Evolutionary conservation across 1,284 basidiomycete species (phyloP), one percentile per base, ranked within the genome.

Genomic region (Cryptococcus amylolentus): DNA sequence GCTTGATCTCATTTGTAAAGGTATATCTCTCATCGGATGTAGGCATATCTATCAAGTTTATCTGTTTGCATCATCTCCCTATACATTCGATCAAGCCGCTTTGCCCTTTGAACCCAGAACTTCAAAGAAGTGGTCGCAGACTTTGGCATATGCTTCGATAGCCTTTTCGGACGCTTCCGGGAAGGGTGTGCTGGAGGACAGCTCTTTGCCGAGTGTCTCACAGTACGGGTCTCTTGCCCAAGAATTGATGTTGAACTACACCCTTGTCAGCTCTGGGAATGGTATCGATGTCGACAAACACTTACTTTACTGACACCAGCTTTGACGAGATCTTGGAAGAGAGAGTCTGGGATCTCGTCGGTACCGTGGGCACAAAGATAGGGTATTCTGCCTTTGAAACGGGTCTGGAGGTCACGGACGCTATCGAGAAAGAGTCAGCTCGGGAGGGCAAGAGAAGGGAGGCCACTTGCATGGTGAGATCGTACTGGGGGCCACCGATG

Each of bases 161-260:
- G 76, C 75, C 20, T 67, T 71, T 45, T 77, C 75, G 48, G 68
- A 66, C 5, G 75, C 68, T 31, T 77, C 76, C 8, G 77, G 77
- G 64, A 77, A 70, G 8, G 72, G 69, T 54, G 70, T 71, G 51
- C 56, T 56, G 23, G 58, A 58, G 16, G 63, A 58, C 9, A 77
- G 60, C 3, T 65, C 66, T 45, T 67, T 55, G 26, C 62, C 61
- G 23, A 76, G 62, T 10, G 69, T 66, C 18, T 63, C 63, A 56
- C 61, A 63, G 52, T 72, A 76, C 23, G 76, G 75, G 56, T 78
- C 77, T 42, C 77, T 69, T 26, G 70, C 69, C 77, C 77, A 78
- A 12, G 70, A 74, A 68, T 78, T 78, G 67, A 78, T 73, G 67
- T 78, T 78, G 66, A 77, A 72, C 72, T 75, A 56, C 37, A 44